Percentiles rank a stretch among this genome's conserved stretches.
Conservation (phyloP, 768 basidiomycete species). For the Leccinum fibrillosum region DNA sequence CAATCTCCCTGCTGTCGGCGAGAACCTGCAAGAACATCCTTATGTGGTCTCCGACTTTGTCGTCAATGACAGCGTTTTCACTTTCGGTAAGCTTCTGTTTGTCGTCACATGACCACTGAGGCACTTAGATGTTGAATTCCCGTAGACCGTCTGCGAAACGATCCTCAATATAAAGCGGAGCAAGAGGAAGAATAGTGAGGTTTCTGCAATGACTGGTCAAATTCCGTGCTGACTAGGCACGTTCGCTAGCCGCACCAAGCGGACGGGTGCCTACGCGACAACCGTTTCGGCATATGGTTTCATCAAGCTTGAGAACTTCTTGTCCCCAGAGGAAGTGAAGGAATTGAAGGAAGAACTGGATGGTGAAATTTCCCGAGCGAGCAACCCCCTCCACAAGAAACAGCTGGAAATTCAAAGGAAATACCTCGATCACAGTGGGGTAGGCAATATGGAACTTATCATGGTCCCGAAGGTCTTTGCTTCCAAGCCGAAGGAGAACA, state of each 20-base stretch:
- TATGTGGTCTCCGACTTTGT: conserved; percentile 10
- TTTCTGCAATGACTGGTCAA: background rate
- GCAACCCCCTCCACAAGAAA: conserved; percentile 8
- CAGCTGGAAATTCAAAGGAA: conserved; percentile 12
- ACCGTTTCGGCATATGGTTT: conserved; percentile 15
- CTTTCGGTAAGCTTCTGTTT: conserved; percentile 7
- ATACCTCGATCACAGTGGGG: conserved; percentile 1
- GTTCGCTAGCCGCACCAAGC: conserved; percentile 5
- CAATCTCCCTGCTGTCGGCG: conserved; percentile 16
- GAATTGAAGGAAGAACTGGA: conserved; percentile 14
- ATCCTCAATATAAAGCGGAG: conserved; percentile 5
- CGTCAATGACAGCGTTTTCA: conserved; percentile 11
- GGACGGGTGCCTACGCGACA: conserved; percentile 16
- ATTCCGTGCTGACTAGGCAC: background rate
- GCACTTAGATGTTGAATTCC: background rate
- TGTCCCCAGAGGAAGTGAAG: conserved; percentile 6
- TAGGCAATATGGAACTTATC: conserved; percentile 17
- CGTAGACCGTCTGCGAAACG: conserved; percentile 13
- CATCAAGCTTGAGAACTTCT: conserved; percentile 16
- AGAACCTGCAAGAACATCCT: conserved; percentile 21
- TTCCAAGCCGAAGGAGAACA: conserved; percentile 4
- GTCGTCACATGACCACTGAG: background rate
- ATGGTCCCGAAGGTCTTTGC: conserved; percentile 16
- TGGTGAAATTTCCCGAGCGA: conserved; percentile 1
- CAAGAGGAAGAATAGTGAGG: conserved; percentile 18